Percentiles rank a stretch among this genome's conserved stretches.
These are phyloP conservation scores for Bisporella sp. DNA, from an alignment of 2,329 filamentous ascomycete genomes.

Conservation along the genomic window DNA sequence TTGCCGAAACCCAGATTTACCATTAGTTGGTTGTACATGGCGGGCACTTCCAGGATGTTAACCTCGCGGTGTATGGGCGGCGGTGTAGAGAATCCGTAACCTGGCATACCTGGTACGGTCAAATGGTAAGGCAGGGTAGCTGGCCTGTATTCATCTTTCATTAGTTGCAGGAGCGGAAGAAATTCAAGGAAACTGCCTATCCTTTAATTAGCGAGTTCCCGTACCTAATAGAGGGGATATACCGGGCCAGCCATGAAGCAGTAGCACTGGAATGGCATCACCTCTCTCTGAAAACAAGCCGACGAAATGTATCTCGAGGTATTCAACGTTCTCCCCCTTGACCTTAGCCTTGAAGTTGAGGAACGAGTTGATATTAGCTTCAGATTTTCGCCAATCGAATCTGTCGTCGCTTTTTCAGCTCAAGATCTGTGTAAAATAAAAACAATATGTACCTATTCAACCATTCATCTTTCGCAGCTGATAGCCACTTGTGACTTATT, in stretches of 20 bases:
- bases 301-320: slow-evolving; percentile 42
- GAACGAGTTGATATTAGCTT: slow-evolving; percentile 38
- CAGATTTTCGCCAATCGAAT: slow-evolving; percentile 5
- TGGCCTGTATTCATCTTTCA: slow-evolving; percentile 20
- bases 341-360: slow-evolving; percentile 44
- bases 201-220: too few relatives aligned
- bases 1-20: slow-evolving; percentile 14
- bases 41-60: slow-evolving; percentile 20
- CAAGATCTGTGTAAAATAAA: background rate
- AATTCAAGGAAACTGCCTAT: slow-evolving; percentile 11
- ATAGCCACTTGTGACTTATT: slow-evolving; percentile 3
- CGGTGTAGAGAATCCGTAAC: slow-evolving; percentile 13
- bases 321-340: slow-evolving; percentile 33
- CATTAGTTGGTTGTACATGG: slow-evolving; percentile 10
- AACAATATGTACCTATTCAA: background rate
- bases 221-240: background rate
- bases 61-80: slow-evolving; percentile 24
- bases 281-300: slow-evolving; percentile 44
- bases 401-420: background rate
- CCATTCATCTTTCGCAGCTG: slow-evolving; percentile 4
- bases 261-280: slow-evolving; percentile 42
- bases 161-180: slow-evolving; percentile 15
- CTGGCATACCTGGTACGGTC: slow-evolving; percentile 17
- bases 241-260: slow-evolving; percentile 50
- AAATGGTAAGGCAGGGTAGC: slow-evolving; percentile 13